Evolutionary conservation across 768 basidiomycete genomes (phyloP).

Genomic region (Suillus placidus): DNA sequence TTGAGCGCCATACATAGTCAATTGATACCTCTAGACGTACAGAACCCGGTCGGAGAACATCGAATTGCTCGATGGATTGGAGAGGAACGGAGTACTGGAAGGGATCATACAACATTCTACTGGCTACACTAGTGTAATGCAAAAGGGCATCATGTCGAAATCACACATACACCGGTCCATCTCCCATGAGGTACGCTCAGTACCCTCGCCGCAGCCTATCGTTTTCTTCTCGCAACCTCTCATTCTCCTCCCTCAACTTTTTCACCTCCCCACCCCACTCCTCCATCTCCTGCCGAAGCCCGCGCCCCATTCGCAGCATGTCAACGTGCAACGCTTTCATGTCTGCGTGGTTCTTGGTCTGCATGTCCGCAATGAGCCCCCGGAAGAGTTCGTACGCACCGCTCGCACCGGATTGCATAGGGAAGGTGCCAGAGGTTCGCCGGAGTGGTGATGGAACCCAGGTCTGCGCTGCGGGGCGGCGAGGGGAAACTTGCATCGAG

Average conservation of each 20-base stretch:
- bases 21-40: background rate
- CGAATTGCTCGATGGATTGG: background rate
- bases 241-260: constrained; percentile 48
- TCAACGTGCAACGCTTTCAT: constrained; percentile 78
- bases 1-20: too few species aligned
- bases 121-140: background rate
- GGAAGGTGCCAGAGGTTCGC: constrained; percentile 25
- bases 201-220: constrained; percentile 52
- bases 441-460: constrained; percentile 46
- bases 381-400: constrained; percentile 56
- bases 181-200: constrained; percentile 13
- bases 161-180: background rate
- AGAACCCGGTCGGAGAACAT: background rate
- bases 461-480: constrained; percentile 40
- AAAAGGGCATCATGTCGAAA: background rate
- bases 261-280: constrained; percentile 61
- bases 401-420: constrained; percentile 33
- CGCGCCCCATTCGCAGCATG: constrained; percentile 67
- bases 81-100: background rate
- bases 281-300: constrained; percentile 59
- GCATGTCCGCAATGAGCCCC: constrained; percentile 75
- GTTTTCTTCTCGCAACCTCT: constrained; percentile 68
- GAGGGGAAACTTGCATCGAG: constrained; percentile 62
- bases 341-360: constrained; percentile 68
- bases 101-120: background rate